Conservation (phyloP, 352 stramenopile genomes). For the Blastocystis sp. region DNA sequence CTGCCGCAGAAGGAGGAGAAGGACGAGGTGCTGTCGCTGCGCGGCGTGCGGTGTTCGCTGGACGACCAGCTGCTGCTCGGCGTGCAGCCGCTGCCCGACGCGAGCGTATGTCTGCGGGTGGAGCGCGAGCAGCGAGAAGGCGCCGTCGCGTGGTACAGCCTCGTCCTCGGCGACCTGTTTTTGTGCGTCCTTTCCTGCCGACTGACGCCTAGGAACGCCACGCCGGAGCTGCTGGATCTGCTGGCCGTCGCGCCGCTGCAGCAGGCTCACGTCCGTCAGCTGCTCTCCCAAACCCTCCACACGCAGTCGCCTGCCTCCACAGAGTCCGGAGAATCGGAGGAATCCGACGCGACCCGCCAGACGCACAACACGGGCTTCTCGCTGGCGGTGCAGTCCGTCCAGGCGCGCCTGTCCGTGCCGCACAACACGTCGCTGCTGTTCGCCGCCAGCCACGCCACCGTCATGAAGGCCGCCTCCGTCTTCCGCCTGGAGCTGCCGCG, state of each 20-base stretch:
- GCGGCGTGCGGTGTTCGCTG: neutral
- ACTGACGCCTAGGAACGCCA: neutral
- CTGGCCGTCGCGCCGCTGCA: neutral
- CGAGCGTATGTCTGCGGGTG: constrained; percentile 24
- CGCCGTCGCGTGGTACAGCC: neutral
- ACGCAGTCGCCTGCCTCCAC: neutral
- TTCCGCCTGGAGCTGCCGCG: constrained; percentile 14
- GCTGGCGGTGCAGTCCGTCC: constrained; percentile 13
- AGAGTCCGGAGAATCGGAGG: neutral
- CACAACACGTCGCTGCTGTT: constrained; percentile 21
- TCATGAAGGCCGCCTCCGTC: neutral
- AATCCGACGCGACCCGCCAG: neutral
- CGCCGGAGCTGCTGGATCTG: neutral
- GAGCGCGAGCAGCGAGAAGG: constrained; percentile 31
- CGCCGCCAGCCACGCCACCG: neutral
- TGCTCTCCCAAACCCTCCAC: neutral
- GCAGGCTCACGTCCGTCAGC: neutral
- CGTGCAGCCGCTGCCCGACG: neutral
- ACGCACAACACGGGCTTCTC: constrained; percentile 4
- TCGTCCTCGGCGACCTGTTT: constrained; percentile 26
- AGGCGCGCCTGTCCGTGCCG: constrained; percentile 6
- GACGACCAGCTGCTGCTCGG: neutral
- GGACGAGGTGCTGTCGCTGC: neutral
- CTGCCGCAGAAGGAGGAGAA: neutral
- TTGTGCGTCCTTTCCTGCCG: neutral